These are phyloP conservation scores for Neopestalotiopsis sp. DNA, from an alignment of 2,329 filamentous ascomycete species.

Conservation along the genomic window DNA sequence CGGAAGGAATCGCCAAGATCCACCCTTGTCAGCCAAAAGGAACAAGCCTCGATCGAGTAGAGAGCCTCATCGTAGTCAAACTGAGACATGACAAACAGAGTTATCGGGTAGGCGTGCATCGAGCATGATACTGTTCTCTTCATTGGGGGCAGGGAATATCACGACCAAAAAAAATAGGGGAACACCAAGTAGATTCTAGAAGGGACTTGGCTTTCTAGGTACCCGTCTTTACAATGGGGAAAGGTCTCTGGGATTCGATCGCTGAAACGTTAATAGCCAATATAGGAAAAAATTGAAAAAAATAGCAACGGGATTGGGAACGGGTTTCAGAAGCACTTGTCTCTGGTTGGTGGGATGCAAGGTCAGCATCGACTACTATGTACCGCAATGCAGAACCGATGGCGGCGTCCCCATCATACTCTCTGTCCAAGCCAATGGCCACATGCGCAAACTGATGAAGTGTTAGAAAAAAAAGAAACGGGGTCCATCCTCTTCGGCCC, in stretches of 20 bases:
- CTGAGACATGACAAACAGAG: background rate
- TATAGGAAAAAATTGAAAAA: background rate
- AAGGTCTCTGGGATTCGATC: background rate
- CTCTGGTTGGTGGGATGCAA: constrained; percentile 1
- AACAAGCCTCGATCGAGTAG: constrained; percentile 9
- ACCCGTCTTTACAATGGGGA: constrained; percentile 1
- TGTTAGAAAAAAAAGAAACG: too few species aligned
- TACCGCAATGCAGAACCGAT: background rate
- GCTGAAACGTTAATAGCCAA: background rate
- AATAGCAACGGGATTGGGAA: background rate
- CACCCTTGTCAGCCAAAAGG: constrained; percentile 4
- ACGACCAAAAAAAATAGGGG: background rate
- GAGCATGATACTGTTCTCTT: background rate
- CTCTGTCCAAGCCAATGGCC: background rate
- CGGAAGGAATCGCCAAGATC: constrained; percentile 6
- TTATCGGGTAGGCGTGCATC: background rate
- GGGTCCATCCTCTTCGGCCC: too few species aligned
- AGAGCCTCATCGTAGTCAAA: constrained; percentile 4
- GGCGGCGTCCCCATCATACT: background rate
- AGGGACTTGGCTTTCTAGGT: background rate
- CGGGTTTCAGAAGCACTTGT: background rate
- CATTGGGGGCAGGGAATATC: background rate
- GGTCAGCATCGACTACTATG: background rate
- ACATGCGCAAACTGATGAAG: background rate
- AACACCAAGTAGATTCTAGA: background rate